Evolutionary conservation across 345 rosid species (phyloP), one percentile per base, ranked within the genome.

Genomic region (Brassica nigra): DNA sequence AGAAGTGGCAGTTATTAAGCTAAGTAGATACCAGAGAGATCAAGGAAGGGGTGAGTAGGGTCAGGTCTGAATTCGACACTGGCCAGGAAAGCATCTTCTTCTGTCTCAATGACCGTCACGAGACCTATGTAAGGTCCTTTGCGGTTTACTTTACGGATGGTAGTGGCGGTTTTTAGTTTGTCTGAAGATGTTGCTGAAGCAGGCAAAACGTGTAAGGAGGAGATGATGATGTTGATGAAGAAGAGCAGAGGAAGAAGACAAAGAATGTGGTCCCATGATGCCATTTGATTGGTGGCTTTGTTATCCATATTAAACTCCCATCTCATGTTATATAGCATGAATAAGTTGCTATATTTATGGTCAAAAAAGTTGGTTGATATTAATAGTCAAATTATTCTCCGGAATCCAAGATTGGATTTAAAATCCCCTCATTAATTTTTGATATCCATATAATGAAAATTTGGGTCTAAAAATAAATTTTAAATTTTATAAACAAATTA

Each of bases 101-200:
- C 89, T 0, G 86, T 82, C 4, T 81, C 78, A 61, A 58, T 27
- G 29, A 89, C 92, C 0, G 89, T 85, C 36, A 88, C 67, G 2
- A 88, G 86, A 47, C 88, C 87, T 5, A 86, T 8, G 59, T 82
- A 86, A 4, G 87, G 87, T 62, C 89, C 90, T 14, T 49, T 68
- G 7, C 63, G 70, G 84, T 89, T 87, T 44, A 85, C 7, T 62
- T 68, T 73, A 59, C 78, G 75, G 66, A 85, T 70, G 33, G 34
- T 31, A 23, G 12, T 75, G 76, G 70, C 14, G 30, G 80, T 18
- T 63, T 49, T 20, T 28, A 54, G 76, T 61, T 36, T 65, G 8
- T 61, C 55, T 68, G 68, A 39, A 36, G 79, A 18, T 20, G 62
- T 64, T 23, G 85, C 29, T 12, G 80, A 73, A 16, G 69, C 83